A percentile compares a stretch with the other conserved stretches of the same genome.
phyloP scores from a whole-genome alignment of 176 grass and related monocot species.

The Paspalum notatum region DNA sequence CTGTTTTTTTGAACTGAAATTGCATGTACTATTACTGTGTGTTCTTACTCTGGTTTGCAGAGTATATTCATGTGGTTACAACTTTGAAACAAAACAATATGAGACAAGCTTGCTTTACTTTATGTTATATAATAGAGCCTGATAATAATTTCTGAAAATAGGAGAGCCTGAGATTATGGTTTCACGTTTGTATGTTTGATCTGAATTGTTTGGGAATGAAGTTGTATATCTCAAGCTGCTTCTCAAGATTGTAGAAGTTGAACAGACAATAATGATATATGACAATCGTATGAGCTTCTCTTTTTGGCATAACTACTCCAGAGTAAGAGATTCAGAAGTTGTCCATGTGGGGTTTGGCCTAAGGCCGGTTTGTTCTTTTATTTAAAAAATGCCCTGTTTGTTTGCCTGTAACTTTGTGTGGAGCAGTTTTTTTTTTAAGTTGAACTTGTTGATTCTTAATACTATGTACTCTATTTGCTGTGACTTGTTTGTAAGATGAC shows the following conservation, averaged over 20 bases:
- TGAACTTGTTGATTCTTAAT: neutral
- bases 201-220: neutral
- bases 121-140: slow-evolving; percentile 28
- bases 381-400: no score
- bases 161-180: slow-evolving; percentile 6
- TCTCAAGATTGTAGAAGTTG: neutral
- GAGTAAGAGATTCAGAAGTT: neutral
- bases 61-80: slow-evolving; percentile 37
- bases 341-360: neutral
- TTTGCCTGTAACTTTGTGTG: neutral
- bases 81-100: slow-evolving; percentile 36
- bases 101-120: slow-evolving; percentile 34
- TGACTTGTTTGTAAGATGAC: neutral
- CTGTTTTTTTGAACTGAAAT: slow-evolving; percentile 43
- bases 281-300: neutral
- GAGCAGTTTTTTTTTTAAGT: neutral
- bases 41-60: slow-evolving; percentile 39
- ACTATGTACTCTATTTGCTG: neutral
- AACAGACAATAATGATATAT: neutral
- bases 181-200: slow-evolving; percentile 1
- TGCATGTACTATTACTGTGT: slow-evolving; percentile 30
- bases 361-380: neutral
- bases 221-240: neutral
- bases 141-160: neutral
- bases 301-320: neutral